Percentiles rank a stretch among this genome's conserved stretches.
Evolutionary conservation across 495 filamentous ascomycete species (phyloP).

Genomic region (Xanthoparmelia taractica): DNA sequence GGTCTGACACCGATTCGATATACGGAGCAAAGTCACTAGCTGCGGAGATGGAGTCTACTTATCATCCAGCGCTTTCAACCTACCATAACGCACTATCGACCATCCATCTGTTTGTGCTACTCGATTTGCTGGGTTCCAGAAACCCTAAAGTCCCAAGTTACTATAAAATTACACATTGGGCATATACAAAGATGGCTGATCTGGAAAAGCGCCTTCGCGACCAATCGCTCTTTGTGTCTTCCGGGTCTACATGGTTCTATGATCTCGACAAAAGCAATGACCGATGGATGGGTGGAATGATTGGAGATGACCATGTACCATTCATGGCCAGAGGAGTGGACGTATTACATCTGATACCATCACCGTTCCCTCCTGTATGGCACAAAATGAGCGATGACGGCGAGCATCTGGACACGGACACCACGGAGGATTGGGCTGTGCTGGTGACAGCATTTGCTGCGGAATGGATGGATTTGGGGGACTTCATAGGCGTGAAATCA

Average conservation of each 20-base stretch:
- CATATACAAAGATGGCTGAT: slow-evolving; percentile 62
- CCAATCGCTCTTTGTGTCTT: slow-evolving; percentile 45
- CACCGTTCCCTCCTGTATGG: slow-evolving; percentile 78
- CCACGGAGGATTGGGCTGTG: slow-evolving; percentile 79
- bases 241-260: slow-evolving; percentile 39
- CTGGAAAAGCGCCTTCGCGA: slow-evolving; percentile 64
- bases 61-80: slow-evolving; percentile 60
- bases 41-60: slow-evolving; percentile 58
- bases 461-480: slow-evolving; percentile 91
- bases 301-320: slow-evolving; percentile 84
- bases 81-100: slow-evolving; percentile 65
- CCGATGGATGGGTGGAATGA: slow-evolving; percentile 42
- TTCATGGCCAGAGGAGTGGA: slow-evolving; percentile 82
- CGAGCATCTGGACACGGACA: slow-evolving; percentile 74
- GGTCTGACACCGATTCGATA: slow-evolving; percentile 72
- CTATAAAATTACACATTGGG: slow-evolving; percentile 88
- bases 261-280: slow-evolving; percentile 48
- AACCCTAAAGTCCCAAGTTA: slow-evolving; percentile 68
- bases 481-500: slow-evolving; percentile 42
- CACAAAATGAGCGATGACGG: slow-evolving; percentile 79
- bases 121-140: slow-evolving; percentile 75
- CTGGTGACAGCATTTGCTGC: slow-evolving; percentile 77
- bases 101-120: slow-evolving; percentile 84
- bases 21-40: slow-evolving; percentile 82
- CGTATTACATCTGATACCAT: slow-evolving; percentile 78